Percentiles rank a stretch among this genome's conserved stretches.
Evolutionary conservation across 768 basidiomycete genomes (phyloP).

Genomic region (Lactarius quietus): DNA sequence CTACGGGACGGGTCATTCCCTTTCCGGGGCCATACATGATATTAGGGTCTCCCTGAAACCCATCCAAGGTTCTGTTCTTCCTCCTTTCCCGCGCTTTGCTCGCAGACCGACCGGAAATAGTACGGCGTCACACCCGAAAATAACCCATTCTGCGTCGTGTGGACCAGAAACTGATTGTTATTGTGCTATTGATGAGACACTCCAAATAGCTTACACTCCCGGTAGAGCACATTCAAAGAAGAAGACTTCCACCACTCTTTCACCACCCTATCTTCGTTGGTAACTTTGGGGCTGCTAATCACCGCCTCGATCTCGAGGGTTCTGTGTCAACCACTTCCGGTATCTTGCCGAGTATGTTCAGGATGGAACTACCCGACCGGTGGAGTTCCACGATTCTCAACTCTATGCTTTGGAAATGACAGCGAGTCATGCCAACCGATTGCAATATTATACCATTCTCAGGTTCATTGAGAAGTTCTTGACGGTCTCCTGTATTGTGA

Average conservation of each 20-base stretch:
- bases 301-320: conserved; percentile 1
- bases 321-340: not conserved
- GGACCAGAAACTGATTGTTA: not conserved
- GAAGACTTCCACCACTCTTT: not conserved
- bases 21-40: conserved; percentile 10
- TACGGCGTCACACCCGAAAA: not conserved
- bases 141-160: not conserved
- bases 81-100: not conserved
- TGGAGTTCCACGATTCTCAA: not conserved
- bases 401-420: not conserved
- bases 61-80: not conserved
- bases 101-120: not conserved
- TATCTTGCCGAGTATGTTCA: not conserved
- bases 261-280: not conserved
- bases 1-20: not conserved
- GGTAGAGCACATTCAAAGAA: not conserved
- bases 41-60: not conserved
- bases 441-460: not conserved
- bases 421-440: not conserved
- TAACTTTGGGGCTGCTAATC: conserved; percentile 10
- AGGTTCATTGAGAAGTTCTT: not conserved
- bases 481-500: not conserved
- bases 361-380: not conserved
- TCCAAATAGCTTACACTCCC: not conserved
- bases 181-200: not conserved